Base-by-base conservation (phyloP, 495 filamentous ascomycete species). In the Tuber brumale region DNA sequence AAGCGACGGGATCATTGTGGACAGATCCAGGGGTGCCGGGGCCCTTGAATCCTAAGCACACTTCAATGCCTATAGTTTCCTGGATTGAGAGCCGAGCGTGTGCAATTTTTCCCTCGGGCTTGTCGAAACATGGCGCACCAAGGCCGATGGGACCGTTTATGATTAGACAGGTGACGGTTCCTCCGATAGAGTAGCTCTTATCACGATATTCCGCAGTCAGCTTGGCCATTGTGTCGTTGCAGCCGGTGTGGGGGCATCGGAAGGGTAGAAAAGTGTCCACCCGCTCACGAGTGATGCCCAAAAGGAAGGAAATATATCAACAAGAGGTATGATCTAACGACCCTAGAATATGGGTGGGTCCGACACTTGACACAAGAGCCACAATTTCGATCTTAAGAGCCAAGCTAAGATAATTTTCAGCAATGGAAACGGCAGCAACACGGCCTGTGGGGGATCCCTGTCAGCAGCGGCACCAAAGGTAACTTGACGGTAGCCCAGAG, bases 71-170 rank as follows among this genome's bases (percentile, higher is more conserved):
- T 85, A 98, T 99, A 37, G 95, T 97, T 9, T 95, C 95, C 19
- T 95, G 95, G 83, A 99, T 96, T 84, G 91, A 94, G 79, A 99
- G 90, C 95, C 98, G 98, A 42, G 94, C 95, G 81, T 98, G 95
- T 46, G 91, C 95, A 42, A 99, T 89, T 85, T 90, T 91, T 31
- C 95, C 95, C 85, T 99, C 95, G 45, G 98, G 88, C 86, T 98
- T 98, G 84, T 97, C 94, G 85, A 99, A 99, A 84, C 90, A 92
- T 10, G 95, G 95, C 87, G 98, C 95, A 57, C 95, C 95, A 3
- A 99, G 88, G 1, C 95, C 96, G 72, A 88, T 88, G 27, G 95
- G 95, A 3, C 90, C 89, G 81, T 97, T 97, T 81, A 92, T 90
- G 83, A 99, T 96, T 19, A 98, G 94, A 84, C 95, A 99, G 41